Evolutionary conservation across 1,139 yeast genomes (phyloP).

Genomic region (Kazachstania sp.): DNA sequence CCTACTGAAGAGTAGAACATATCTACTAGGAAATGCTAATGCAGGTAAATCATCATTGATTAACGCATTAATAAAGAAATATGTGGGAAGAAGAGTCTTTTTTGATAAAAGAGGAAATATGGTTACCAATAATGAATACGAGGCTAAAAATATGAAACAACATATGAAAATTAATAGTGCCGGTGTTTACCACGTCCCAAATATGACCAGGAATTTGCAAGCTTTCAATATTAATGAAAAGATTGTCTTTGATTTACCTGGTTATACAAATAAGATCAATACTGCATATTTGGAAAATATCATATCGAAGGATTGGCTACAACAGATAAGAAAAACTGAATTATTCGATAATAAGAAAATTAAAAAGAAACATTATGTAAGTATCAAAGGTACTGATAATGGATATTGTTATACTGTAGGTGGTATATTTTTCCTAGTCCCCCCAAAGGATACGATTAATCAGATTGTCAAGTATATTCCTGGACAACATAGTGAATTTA

Average conservation of each 20-base stretch:
- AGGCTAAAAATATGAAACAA: conserved; percentile 1
- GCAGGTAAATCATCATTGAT: conserved; percentile 69
- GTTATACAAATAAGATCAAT: conserved; percentile 16
- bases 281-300: conserved; percentile 14
- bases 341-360: conserved; percentile 18
- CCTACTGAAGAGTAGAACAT: conserved; percentile 37
- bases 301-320: conserved; percentile 20
- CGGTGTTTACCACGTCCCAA: conserved; percentile 30
- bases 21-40: conserved; percentile 64
- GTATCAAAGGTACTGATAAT: conserved; percentile 33
- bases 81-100: conserved; percentile 17
- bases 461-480: conserved; percentile 32
- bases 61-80: conserved; percentile 36
- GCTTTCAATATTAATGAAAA: conserved; percentile 20
- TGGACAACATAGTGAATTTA: conserved; percentile 26
- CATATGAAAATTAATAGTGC: conserved; percentile 15
- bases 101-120: conserved; percentile 9
- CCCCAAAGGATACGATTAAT: conserved; percentile 39
- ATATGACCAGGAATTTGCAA: conserved; percentile 27
- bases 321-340: conserved; percentile 25
- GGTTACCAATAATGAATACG: neutral
- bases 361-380: conserved; percentile 33
- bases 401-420: conserved; percentile 47
- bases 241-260: conserved; percentile 26
- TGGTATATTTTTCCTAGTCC: conserved; percentile 48